phyloP scores from a whole-genome alignment of 1,284 basidiomycete genomes.

The Ustilago curta region DNA sequence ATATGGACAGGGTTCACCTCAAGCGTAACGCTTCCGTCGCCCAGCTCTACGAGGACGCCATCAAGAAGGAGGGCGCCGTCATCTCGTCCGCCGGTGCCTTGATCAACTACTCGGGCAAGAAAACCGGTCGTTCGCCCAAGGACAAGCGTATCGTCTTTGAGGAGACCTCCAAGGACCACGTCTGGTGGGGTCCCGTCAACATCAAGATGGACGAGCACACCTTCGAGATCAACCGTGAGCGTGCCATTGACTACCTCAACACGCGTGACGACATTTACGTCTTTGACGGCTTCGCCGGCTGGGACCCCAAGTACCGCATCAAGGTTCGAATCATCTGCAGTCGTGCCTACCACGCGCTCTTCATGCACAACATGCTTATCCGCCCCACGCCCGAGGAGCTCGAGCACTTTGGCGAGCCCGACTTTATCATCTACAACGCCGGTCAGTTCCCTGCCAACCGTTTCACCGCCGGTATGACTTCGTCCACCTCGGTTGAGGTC shows the following conservation, averaged over 20 bases:
- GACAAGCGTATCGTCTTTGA: constrained; percentile 99
- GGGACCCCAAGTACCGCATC: constrained; percentile 99
- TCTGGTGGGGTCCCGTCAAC: constrained; percentile 99
- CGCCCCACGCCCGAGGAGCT: constrained; percentile 95
- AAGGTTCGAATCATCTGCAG: constrained; percentile 99
- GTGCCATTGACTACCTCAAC: constrained; percentile 99
- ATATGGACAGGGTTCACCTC: constrained; percentile 77
- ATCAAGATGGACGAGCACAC: constrained; percentile 99
- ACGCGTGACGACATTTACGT: constrained; percentile 97
- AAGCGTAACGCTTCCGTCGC: constrained; percentile 97
- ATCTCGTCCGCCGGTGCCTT: constrained; percentile 95
- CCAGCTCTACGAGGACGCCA: constrained; percentile 96
- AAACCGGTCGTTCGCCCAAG: constrained; percentile 97
- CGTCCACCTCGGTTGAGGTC: constrained; percentile 97
- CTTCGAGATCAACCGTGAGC: constrained; percentile 99
- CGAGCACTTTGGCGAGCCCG: constrained; percentile 94
- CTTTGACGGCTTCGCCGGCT: constrained; percentile 96
- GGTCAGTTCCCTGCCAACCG: constrained; percentile 99
- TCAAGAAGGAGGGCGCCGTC: constrained; percentile 97
- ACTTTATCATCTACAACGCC: constrained; percentile 99
- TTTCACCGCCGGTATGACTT: constrained; percentile 99
- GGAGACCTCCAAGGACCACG: constrained; percentile 94
- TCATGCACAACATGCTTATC: constrained; percentile 97
- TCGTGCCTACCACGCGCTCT: constrained; percentile 97
- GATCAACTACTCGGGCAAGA: constrained; percentile 99